These are phyloP conservation scores for Saksenaea vasiformis DNA, from an alignment of 371 early-diverging fungal genomes.

Conservation along the genomic window DNA sequence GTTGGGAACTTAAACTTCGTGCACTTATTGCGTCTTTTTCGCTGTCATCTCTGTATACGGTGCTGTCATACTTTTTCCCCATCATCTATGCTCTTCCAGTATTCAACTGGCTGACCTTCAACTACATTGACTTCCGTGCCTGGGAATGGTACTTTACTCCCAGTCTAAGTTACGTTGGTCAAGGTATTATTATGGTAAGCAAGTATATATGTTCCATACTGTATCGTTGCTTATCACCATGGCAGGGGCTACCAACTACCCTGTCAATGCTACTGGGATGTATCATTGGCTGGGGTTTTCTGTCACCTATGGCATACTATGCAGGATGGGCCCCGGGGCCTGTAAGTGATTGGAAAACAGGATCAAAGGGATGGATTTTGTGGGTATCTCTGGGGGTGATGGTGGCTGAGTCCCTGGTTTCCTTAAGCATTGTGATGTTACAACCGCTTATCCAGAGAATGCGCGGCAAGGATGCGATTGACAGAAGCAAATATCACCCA, in stretches of 20 bases:
- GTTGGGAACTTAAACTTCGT: constrained; percentile 62
- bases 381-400: constrained; percentile 86
- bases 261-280: constrained; percentile 76
- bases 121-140: constrained; percentile 34
- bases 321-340: constrained; percentile 80
- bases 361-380: constrained; percentile 82
- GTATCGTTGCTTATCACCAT: not conserved
- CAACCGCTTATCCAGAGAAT: constrained; percentile 22
- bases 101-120: constrained; percentile 64
- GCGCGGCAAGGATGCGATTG: not conserved
- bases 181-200: constrained; percentile 80
- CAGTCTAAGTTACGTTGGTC: constrained; percentile 77
- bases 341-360: constrained; percentile 70
- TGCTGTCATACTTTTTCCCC: constrained; percentile 68
- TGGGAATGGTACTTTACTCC: constrained; percentile 85
- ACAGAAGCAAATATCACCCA: not conserved
- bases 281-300: constrained; percentile 78
- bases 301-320: constrained; percentile 70
- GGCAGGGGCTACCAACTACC: constrained; percentile 70
- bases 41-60: constrained; percentile 64
- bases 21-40: constrained; percentile 59
- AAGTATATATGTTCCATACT: not conserved
- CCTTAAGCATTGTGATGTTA: constrained; percentile 57
- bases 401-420: constrained; percentile 77
- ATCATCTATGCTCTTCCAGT: constrained; percentile 60